Base-by-base conservation (phyloP, 768 basidiomycete species). In the Pulveroboletus sp. region DNA sequence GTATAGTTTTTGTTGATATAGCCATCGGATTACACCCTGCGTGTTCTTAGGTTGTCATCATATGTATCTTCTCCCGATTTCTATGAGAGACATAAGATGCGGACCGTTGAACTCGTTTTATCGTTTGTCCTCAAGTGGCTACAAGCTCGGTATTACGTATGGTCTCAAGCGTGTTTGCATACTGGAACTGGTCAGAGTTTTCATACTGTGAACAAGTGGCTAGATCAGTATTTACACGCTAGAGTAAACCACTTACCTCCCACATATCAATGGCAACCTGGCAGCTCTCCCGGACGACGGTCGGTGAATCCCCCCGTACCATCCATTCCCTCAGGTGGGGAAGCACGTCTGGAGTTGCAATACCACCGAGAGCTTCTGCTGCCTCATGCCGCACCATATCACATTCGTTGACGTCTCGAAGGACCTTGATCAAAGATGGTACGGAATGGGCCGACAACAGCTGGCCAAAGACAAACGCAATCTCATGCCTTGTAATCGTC, bases 321-420 rank as follows among this genome's bases (percentile, higher is more conserved):
- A 87, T 82, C 85, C 92, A 96, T 65, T 93, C 88, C 57, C 83
- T 81, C 33, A 99, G 72, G 55, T 93, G 78, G 1, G 88, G 85
- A 31, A 97, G 75, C 4, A 96, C 93, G 47, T 95, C 93, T 0
- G 91, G 89, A 2, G 87, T 92, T 26, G 86, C 94, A 49, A 99
- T 98, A 5, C 95, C 92, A n/a, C 96, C 96, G 0, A 99, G 78
- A 7, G 96, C 96, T 69, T 99, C 96, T 4, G 96, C 96, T 24
- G 95, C 96, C 69, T 99, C 96, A 59, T 99, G 96, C 30, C 96
- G 82, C 9, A 99, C 96, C 95, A 99, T 98, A 49, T 93, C 92
- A 10, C 85, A 85, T 68, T 98, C 96, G 2, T 71, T 63, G 2
- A 66, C 48, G 56, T 93, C 72, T 56, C 80, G 74, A n/a, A 99